A percentile compares a stretch with the other conserved stretches of the same genome.
Conservation (phyloP, 2,329 filamentous ascomycete species). For the Penicillium corylophilum region DNA sequence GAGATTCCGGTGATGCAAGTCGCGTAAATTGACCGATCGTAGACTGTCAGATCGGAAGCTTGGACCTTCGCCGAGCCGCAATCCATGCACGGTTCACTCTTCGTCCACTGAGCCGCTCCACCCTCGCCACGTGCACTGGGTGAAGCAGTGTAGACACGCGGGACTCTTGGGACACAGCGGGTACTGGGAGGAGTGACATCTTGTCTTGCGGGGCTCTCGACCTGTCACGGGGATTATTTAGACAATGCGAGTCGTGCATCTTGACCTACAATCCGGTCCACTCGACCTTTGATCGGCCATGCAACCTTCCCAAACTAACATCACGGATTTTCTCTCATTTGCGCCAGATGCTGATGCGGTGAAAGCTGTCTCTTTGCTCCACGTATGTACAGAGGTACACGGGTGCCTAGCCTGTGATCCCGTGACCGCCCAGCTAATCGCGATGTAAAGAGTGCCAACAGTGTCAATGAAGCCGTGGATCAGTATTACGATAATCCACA, state of each 20-base stretch:
- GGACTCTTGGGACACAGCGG: no score
- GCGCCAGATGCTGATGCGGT: conserved; percentile 2
- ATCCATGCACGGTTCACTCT: background rate
- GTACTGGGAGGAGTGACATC: background rate
- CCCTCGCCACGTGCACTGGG: background rate
- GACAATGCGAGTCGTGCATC: background rate
- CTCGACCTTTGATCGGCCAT: background rate
- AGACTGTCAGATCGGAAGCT: background rate
- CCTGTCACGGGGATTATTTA: background rate
- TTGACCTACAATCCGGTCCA: background rate
- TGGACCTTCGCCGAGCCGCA: background rate
- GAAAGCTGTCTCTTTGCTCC: conserved; percentile 3
- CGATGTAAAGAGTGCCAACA: conserved; percentile 1
- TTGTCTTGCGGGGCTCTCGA: background rate
- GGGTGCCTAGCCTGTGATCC: background rate
- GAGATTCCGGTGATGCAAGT: background rate
- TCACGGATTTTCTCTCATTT: conserved; percentile 6
- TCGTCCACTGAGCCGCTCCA: background rate
- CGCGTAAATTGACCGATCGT: background rate
- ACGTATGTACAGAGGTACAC: conserved; percentile 7
- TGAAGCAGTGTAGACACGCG: no score
- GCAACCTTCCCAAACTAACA: background rate
- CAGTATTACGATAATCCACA: conserved; percentile 9
- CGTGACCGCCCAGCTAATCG: conserved; percentile 1
- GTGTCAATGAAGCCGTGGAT: conserved; percentile 10